Evolutionary conservation across 148 eudicot species (phyloP).

Genomic region (Chenopodium quinoa): DNA sequence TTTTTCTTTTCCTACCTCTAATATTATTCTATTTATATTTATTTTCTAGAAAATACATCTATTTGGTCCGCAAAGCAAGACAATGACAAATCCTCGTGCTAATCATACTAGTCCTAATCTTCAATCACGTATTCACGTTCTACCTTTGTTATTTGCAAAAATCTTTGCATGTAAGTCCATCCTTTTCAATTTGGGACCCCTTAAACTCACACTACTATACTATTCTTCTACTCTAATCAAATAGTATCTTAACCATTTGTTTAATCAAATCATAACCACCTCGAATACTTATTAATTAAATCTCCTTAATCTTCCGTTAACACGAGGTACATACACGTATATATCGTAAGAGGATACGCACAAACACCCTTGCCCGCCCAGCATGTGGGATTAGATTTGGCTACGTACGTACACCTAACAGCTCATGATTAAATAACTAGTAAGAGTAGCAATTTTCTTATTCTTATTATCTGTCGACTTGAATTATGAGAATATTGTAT

Average conservation of each 20-base stretch:
- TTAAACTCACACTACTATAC: neutral
- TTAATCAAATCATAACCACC: neutral
- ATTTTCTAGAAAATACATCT: neutral
- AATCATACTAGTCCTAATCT: constrained; percentile 17
- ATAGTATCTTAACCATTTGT: neutral
- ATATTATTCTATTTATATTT: neutral
- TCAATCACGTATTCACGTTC: constrained; percentile 16
- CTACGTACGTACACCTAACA: constrained; percentile 3
- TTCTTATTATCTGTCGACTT: too few species aligned
- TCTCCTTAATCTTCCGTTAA: neutral
- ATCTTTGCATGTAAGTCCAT: neutral
- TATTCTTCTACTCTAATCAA: neutral
- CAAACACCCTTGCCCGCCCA: neutral
- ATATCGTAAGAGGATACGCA: neutral
- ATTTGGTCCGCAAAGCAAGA: constrained; percentile 15
- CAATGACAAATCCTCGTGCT: constrained; percentile 21
- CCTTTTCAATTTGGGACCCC: constrained; percentile 4
- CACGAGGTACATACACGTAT: neutral
- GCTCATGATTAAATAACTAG: too few species aligned
- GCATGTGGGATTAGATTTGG: neutral
- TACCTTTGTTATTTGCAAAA: neutral
- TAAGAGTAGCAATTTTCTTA: too few species aligned
- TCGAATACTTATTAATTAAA: neutral
- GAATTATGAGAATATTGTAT: too few species aligned
- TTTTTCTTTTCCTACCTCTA: too few species aligned